Conservation (phyloP, 2,329 filamentous ascomycete species). For the Catunica adiposa region DNA sequence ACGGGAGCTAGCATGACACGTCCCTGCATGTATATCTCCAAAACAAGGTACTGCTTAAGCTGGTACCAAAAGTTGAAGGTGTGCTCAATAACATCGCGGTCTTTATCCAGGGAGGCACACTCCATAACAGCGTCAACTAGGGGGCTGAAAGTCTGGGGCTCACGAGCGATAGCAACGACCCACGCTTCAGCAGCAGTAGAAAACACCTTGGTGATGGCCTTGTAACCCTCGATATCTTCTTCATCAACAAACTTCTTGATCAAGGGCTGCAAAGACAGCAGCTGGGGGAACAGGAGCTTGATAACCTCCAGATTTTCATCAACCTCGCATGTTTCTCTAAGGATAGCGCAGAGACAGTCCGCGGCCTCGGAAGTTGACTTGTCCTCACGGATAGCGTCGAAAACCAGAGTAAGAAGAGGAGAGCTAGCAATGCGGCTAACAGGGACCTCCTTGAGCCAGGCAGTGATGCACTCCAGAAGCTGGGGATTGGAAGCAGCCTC, state of each 20-base stretch:
- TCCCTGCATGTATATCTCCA: constrained; percentile 77
- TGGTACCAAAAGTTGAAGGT: constrained; percentile 99
- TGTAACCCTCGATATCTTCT: constrained; percentile 74
- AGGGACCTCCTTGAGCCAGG: constrained; percentile 89
- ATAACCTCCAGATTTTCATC: constrained; percentile 78
- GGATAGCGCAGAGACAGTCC: constrained; percentile 82
- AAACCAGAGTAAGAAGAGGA: constrained; percentile 63
- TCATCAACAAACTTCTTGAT: constrained; percentile 59
- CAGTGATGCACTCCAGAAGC: constrained; percentile 86
- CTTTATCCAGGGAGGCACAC: constrained; percentile 71
- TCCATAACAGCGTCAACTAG: constrained; percentile 87
- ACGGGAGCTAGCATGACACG: constrained; percentile 62
- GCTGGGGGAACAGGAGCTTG: constrained; percentile 61
- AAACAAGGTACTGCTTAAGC: constrained; percentile 83
- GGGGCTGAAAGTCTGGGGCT: constrained; percentile 64
- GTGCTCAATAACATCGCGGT: constrained; percentile 78
- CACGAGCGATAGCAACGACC: constrained; percentile 77
- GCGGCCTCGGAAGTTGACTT: constrained; percentile 72
- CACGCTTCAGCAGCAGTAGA: constrained; percentile 87
- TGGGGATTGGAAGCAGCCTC: constrained; percentile 72
- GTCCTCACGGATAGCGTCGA: constrained; percentile 60
- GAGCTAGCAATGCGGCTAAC: constrained; percentile 70
- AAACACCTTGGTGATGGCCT: constrained; percentile 77
- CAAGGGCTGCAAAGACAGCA: constrained; percentile 60
- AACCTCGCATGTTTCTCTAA: constrained; percentile 81